Evolutionary conservation across 179 eudicot species (phyloP).

Genomic region (Spinacia oleracea): DNA sequence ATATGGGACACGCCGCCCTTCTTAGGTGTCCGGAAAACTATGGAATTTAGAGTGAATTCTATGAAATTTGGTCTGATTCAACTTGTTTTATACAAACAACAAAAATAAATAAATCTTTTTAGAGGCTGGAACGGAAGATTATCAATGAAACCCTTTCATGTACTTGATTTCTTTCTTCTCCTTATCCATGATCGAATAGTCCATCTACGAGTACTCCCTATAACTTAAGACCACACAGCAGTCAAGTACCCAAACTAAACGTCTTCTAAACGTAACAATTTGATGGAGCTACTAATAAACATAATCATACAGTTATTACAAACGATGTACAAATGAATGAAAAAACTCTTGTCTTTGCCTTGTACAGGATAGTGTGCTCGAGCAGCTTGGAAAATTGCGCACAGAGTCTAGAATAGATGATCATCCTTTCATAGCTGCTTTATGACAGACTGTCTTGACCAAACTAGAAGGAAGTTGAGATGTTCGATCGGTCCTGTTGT

Average conservation of each 20-base stretch:
- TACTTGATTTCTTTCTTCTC: too few relatives aligned
- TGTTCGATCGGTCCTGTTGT: neutral
- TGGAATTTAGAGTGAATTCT: too few relatives aligned
- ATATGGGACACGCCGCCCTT: too few relatives aligned
- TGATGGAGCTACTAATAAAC: neutral
- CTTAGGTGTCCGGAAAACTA: too few relatives aligned
- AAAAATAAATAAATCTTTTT: too few relatives aligned
- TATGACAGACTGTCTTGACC: neutral
- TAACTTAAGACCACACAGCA: neutral
- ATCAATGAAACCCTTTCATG: too few relatives aligned
- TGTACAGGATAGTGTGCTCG: neutral
- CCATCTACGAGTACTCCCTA: too few relatives aligned
- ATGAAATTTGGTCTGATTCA: too few relatives aligned
- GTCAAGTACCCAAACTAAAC: neutral
- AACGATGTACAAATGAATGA: conserved; percentile 8
- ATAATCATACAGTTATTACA: neutral
- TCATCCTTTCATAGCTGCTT: conserved; percentile 11
- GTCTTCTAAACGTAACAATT: neutral
- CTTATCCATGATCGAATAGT: neutral
- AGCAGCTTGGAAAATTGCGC: conserved; percentile 22
- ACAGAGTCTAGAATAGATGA: neutral
- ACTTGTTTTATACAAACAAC: too few relatives aligned
- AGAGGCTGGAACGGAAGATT: too few relatives aligned
- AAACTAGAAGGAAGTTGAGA: neutral
- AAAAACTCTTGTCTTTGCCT: conserved; percentile 17